Base-by-base conservation (phyloP, 2,329 filamentous ascomycete genomes). In the Ophiocordyceps robertsii region DNA sequence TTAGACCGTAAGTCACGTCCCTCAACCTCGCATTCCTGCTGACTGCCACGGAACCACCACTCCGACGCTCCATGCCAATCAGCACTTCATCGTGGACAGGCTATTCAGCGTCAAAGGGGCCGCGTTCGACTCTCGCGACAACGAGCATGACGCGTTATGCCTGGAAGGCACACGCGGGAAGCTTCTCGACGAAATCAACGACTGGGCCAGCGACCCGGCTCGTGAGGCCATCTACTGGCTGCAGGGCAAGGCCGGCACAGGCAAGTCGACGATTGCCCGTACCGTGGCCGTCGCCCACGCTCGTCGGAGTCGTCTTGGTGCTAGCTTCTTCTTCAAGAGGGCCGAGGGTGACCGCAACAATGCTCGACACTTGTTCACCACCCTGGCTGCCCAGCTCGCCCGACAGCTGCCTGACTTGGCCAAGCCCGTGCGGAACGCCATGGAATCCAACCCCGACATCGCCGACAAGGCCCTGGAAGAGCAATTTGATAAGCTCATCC, bases 271-370 rank as follows among this genome's bases (percentile, higher is more conserved):
- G 1, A 44, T 54, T 21, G 40, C 46, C 4, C 46, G 47, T 10
- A 49, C 44, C 3, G 24, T 50, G 2, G 42, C 38, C 16, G 21
- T 39, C 10, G 24, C 12, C 0, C 5, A 45, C 1, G 27, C 19
- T 21, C 4, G 13, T 2, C 3, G 14, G 0, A 12, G 38, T 0
- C 4, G 8, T 0, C 47, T 65, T 1, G 57, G 48, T 1, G 60
- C 58, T 0, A 62, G 57, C 6, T 70, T 69, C 47, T 68, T 69
- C 50, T 70, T 68, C 51, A 66, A 63, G 32, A 57, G 50, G 41
- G 63, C 57, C 1, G 59, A 61, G 37, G 47, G 41, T 3, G 58
- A 63, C 43, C 52, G 60, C n/a, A 56, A 58, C 2, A 56, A 56
- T 35, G 59, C 59, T 3, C 46, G 35, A n/a, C 48, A 51, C 38